Percentiles rank a stretch among this genome's conserved stretches.
phyloP scores from a whole-genome alignment of 768 basidiomycete species.

The Tylopilus rubrobrunneus region DNA sequence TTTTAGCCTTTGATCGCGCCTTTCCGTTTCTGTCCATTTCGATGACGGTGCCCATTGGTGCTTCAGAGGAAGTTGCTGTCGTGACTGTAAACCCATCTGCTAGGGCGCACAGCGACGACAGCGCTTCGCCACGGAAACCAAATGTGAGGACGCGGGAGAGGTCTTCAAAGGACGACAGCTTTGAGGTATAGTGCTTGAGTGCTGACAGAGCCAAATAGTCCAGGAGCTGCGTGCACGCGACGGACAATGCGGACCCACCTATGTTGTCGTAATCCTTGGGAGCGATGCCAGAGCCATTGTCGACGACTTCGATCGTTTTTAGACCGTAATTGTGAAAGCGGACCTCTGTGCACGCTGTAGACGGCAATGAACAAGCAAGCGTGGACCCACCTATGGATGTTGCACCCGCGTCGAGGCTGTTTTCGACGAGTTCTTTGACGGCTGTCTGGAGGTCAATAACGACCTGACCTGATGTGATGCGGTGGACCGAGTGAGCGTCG shows the following conservation, averaged over 20 bases:
- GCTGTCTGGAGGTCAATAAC: slow-evolving; percentile 91
- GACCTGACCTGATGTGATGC: slow-evolving; percentile 92
- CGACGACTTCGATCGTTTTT: slow-evolving; percentile 79
- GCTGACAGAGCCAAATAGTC: slow-evolving; percentile 39
- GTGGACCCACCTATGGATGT: slow-evolving; percentile 68
- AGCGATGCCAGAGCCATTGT: slow-evolving; percentile 88
- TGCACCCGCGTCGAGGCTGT: slow-evolving; percentile 90
- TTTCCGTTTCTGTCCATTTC: slow-evolving; percentile 66
- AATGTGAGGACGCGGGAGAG: slow-evolving; percentile 74
- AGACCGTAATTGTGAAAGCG: slow-evolving; percentile 87
- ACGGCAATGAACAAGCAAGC: background rate
- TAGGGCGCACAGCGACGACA: slow-evolving; percentile 89
- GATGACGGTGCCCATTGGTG: slow-evolving; percentile 79
- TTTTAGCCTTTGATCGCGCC: too few species aligned
- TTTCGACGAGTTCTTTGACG: slow-evolving; percentile 95
- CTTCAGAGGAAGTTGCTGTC: slow-evolving; percentile 66
- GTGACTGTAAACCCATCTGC: slow-evolving; percentile 64
- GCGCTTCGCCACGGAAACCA: slow-evolving; percentile 94
- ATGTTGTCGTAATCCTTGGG: slow-evolving; percentile 72
- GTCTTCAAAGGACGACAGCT: slow-evolving; percentile 73
- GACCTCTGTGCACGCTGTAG: slow-evolving; percentile 55
- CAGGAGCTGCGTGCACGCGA: background rate
- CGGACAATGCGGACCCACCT: slow-evolving; percentile 45
- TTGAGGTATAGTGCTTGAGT: slow-evolving; percentile 92
- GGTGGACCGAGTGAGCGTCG: slow-evolving; percentile 74